Conservation (phyloP, 1,284 basidiomycete genomes). For the Chiua sp. region DNA sequence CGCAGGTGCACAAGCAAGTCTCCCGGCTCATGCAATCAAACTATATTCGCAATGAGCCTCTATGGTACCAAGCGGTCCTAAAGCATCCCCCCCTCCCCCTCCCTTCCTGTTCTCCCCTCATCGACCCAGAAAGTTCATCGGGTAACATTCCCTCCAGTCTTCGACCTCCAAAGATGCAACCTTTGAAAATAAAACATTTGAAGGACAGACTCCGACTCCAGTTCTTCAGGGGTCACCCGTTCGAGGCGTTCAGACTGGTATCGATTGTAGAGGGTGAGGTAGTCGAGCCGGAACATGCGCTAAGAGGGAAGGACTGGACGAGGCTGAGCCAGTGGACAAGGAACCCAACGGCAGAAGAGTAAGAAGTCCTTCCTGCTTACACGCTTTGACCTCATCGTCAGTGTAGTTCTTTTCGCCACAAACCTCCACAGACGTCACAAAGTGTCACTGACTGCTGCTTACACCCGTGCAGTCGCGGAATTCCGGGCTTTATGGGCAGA, state of each 20-base stretch:
- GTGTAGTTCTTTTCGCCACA: constrained; percentile 81
- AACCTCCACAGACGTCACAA: constrained; percentile 76
- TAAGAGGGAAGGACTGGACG: constrained; percentile 73
- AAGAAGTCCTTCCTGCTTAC: constrained; percentile 40
- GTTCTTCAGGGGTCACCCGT: constrained; percentile 97
- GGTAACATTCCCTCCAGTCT: constrained; percentile 36
- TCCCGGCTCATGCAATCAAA: constrained; percentile 81
- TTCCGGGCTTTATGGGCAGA: constrained; percentile 88
- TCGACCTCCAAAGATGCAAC: constrained; percentile 55
- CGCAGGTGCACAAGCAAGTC: constrained; percentile 89
- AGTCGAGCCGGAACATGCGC: constrained; percentile 59
- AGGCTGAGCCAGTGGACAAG: constrained; percentile 79
- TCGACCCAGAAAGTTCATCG: constrained; percentile 45
- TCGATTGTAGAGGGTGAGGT: constrained; percentile 76
- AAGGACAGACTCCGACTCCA: constrained; percentile 89
- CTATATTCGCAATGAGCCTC: constrained; percentile 74
- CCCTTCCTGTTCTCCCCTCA: constrained; percentile 73
- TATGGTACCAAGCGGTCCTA: constrained; percentile 88
- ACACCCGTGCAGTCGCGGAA: constrained; percentile 80
- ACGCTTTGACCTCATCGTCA: constrained; percentile 39
- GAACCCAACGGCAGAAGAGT: constrained; percentile 94
- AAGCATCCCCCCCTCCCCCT: constrained; percentile 88
- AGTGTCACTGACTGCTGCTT: constrained; percentile 80
- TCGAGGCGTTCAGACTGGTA: constrained; percentile 88
- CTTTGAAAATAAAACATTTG: constrained; percentile 76